phyloP scores from a whole-genome alignment of 148 eudicot genomes.

The Persicaria maculosa region DNA sequence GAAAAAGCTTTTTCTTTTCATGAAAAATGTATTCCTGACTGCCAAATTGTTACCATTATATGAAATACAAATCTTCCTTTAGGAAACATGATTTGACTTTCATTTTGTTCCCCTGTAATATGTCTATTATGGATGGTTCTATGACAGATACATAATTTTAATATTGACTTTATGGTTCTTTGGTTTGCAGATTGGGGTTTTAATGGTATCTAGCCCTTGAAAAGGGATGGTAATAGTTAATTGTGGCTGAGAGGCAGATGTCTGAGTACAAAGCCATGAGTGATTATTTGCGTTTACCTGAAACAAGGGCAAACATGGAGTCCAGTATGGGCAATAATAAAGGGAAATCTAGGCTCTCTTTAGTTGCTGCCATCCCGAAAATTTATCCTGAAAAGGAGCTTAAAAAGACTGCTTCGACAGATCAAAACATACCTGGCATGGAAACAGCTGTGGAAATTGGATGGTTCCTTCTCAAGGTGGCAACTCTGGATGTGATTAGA shows the following conservation, averaged over 20 bases:
- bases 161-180: not conserved
- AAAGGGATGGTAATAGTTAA: slow-evolving; percentile 5
- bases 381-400: slow-evolving; percentile 29
- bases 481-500: slow-evolving; percentile 42
- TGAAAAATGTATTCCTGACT: not conserved
- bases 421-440: slow-evolving; percentile 24
- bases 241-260: slow-evolving; percentile 16
- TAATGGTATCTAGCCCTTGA: not conserved
- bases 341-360: slow-evolving; percentile 21
- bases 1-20: not conserved
- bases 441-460: slow-evolving; percentile 36
- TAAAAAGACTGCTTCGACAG: slow-evolving; percentile 28
- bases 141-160: not conserved
- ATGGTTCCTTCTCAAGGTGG: slow-evolving; percentile 38
- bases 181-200: slow-evolving; percentile 1
- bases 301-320: slow-evolving; percentile 23
- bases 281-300: slow-evolving; percentile 20
- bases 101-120: not conserved
- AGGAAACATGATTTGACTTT: not conserved
- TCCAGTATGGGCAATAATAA: slow-evolving; percentile 15
- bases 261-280: slow-evolving; percentile 24
- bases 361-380: slow-evolving; percentile 40
- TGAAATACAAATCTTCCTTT: not conserved
- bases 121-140: not conserved
- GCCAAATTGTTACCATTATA: not conserved